phyloP scores from a whole-genome alignment of 202 grass and related monocot species.

The Miscanthus sacchariflorus region DNA sequence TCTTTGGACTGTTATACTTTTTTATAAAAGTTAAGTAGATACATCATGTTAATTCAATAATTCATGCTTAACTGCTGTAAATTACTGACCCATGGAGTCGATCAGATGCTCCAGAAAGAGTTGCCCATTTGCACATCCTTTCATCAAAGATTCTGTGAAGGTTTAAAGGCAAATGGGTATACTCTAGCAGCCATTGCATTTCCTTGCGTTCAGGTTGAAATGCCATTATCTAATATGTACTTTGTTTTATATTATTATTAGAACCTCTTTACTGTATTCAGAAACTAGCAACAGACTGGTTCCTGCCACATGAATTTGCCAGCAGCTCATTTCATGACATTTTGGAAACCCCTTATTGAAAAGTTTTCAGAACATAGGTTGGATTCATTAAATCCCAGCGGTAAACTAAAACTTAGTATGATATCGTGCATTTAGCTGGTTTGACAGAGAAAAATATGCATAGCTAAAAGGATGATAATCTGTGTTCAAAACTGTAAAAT shows the following conservation, averaged over 20 bases:
- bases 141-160: conserved; percentile 24
- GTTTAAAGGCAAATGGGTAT: conserved; percentile 2
- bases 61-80: conserved; percentile 1
- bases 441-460: conserved; percentile 27
- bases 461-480: conserved; percentile 18
- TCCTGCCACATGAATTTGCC: conserved; percentile 3
- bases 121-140: not conserved
- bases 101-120: conserved; percentile 26
- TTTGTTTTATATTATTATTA: not conserved
- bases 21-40: conserved; percentile 8
- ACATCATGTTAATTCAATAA: conserved; percentile 2
- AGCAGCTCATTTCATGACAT: not conserved
- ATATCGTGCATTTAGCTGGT: not conserved
- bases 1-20: conserved; percentile 12
- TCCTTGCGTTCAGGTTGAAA: not conserved
- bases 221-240: not conserved
- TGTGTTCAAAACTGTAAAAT: not conserved
- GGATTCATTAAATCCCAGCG: not conserved
- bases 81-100: conserved; percentile 9
- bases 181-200: conserved; percentile 33
- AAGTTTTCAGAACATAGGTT: not conserved
- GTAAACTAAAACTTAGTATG: conserved; percentile 10
- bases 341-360: conserved; percentile 22
- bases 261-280: not conserved
- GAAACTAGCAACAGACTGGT: conserved; percentile 3